Evolutionary conservation across 192 early-diverging fungal genomes (phyloP).

Genomic region (Coemansia sp.): DNA sequence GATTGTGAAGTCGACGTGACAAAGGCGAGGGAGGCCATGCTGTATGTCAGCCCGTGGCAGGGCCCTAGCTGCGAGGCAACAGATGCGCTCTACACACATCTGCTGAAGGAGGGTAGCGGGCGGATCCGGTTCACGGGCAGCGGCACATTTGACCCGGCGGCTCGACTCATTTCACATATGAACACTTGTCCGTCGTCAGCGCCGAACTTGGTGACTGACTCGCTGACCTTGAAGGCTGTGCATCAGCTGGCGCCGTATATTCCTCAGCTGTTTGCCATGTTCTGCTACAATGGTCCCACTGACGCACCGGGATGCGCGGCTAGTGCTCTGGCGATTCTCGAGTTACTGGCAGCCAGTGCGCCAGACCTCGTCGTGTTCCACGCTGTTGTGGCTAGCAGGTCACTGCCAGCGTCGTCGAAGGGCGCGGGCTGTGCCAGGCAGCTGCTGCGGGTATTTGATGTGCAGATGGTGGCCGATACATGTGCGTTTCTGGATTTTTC

Average conservation of each 20-base stretch:
- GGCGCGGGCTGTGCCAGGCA: not conserved
- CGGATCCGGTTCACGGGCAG: constrained; percentile 26
- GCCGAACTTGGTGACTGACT: constrained; percentile 9
- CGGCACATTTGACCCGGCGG: constrained; percentile 37
- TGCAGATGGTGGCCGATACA: constrained; percentile 19
- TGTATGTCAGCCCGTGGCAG: constrained; percentile 16
- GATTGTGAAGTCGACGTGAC: not conserved
- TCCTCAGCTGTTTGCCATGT: constrained; percentile 43
- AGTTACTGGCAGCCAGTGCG: constrained; percentile 9
- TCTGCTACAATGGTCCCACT: constrained; percentile 3
- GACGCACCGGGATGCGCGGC: not conserved
- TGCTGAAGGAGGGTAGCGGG: constrained; percentile 21
- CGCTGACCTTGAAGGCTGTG: constrained; percentile 23
- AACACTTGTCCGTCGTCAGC: constrained; percentile 2
- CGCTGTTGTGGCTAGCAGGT: constrained; percentile 29
- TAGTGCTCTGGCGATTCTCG: constrained; percentile 20
- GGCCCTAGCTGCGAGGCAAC: not conserved
- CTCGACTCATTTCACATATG: constrained; percentile 32
- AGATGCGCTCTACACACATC: constrained; percentile 21
- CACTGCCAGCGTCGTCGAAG: constrained; percentile 15
- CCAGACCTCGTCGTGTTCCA: constrained; percentile 39
- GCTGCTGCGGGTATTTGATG: constrained; percentile 19
- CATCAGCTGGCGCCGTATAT: constrained; percentile 33
- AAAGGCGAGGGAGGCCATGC: constrained; percentile 36
- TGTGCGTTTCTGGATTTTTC: constrained; percentile 19